phyloP scores from a whole-genome alignment of 2,329 filamentous ascomycete species.

The Trichoderma harzianum region DNA sequence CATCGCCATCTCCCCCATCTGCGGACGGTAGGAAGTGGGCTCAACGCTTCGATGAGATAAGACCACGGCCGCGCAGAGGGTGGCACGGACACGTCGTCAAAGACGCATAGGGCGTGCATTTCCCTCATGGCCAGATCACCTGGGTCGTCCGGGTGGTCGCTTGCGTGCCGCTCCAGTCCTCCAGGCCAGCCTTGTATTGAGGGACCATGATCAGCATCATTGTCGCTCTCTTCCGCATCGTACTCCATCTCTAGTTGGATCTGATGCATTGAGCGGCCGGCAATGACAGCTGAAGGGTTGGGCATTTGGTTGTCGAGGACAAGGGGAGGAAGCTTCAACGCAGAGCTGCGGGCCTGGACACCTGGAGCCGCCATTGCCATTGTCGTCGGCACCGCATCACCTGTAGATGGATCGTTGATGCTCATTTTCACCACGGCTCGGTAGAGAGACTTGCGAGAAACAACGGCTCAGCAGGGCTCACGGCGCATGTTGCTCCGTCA shows the following conservation, averaged over 20 bases:
- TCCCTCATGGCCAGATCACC: slow-evolving; percentile 20
- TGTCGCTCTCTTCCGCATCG: slow-evolving; percentile 24
- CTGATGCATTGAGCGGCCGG: slow-evolving; percentile 23
- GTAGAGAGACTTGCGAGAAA: slow-evolving; percentile 9
- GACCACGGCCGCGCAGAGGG: slow-evolving; percentile 18
- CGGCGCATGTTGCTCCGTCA: slow-evolving; percentile 19
- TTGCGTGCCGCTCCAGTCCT: slow-evolving; percentile 12
- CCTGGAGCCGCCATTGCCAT: slow-evolving; percentile 10
- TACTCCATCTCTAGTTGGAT: slow-evolving; percentile 26
- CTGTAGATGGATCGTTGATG: slow-evolving; percentile 5
- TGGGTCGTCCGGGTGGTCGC: slow-evolving; percentile 9
- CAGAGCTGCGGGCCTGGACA: slow-evolving; percentile 1
- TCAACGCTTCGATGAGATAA: slow-evolving; percentile 17
- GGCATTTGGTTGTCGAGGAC: slow-evolving; percentile 19
- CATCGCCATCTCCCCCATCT: slow-evolving; percentile 26
- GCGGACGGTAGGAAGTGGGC: slow-evolving; percentile 13
- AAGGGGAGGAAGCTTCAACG: slow-evolving; percentile 21
- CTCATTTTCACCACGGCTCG: slow-evolving; percentile 17
- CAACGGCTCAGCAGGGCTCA: slow-evolving; percentile 17
- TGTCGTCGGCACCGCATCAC: slow-evolving; percentile 10
- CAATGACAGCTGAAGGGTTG: slow-evolving; percentile 13
- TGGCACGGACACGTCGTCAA: slow-evolving; percentile 20
- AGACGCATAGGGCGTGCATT: slow-evolving; percentile 25
- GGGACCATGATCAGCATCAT: slow-evolving; percentile 19
- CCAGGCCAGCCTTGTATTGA: slow-evolving; percentile 20